These are phyloP conservation scores for Sclerotinia sclerotiorum DNA, from an alignment of 2,329 filamentous ascomycete species.

Conservation along the genomic window DNA sequence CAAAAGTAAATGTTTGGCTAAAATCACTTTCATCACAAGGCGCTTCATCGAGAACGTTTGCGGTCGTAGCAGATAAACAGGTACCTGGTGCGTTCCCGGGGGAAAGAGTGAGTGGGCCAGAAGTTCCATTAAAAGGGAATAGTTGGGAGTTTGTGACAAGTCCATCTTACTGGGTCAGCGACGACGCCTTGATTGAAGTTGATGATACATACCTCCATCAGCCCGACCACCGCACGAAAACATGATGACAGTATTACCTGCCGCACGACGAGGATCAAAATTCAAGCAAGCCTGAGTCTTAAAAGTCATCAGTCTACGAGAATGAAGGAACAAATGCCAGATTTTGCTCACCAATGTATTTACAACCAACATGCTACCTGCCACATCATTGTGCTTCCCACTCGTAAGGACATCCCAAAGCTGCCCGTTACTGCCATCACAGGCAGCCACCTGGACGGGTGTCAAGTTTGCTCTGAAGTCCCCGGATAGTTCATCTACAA, in stretches of 20 bases:
- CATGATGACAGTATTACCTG: conserved; percentile 54
- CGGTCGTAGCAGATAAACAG: conserved; percentile 46
- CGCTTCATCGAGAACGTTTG: conserved; percentile 45
- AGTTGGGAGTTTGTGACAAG: conserved; percentile 22
- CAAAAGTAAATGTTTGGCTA: conserved; percentile 46
- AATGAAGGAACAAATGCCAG: background rate
- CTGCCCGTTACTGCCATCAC: conserved; percentile 44
- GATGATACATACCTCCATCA: conserved; percentile 19
- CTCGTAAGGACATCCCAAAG: conserved; percentile 48
- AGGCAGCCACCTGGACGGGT: conserved; percentile 45
- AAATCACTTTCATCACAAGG: conserved; percentile 44
- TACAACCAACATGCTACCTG: conserved; percentile 50
- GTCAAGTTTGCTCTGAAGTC: conserved; percentile 49
- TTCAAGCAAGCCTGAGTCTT: conserved; percentile 58
- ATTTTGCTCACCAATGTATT: conserved; percentile 48
- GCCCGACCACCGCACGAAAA: conserved; percentile 44
- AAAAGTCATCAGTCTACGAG: background rate
- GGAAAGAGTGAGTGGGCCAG: conserved; percentile 45
- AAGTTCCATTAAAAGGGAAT: conserved; percentile 22
- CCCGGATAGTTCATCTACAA: conserved; percentile 47
- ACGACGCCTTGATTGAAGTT: background rate
- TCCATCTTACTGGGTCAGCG: conserved; percentile 6
- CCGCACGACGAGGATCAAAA: conserved; percentile 53
- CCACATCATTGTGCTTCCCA: conserved; percentile 52
- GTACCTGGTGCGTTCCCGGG: conserved; percentile 47